These are phyloP conservation scores for Ophiostoma quercus DNA, from an alignment of 2,329 filamentous ascomycete genomes.

Conservation along the genomic window DNA sequence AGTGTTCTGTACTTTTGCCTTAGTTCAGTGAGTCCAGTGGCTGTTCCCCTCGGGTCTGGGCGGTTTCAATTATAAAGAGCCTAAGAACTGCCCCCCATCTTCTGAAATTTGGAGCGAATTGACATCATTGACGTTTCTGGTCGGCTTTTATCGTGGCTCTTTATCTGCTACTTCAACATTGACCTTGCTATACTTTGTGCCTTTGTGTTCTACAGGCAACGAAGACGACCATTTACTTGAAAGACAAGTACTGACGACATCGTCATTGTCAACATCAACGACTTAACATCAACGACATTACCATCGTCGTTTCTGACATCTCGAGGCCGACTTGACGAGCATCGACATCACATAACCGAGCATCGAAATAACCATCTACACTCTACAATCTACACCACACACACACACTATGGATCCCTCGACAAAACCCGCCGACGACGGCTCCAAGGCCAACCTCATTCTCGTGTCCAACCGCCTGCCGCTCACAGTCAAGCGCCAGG, in stretches of 20 bases:
- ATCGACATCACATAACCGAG: too few relatives aligned
- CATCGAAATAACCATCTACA: background rate
- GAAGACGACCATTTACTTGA: too few relatives aligned
- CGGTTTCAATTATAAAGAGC: conserved; percentile 22
- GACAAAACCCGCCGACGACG: conserved; percentile 20
- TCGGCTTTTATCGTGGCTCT: background rate
- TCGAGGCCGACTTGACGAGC: background rate
- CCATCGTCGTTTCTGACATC: background rate
- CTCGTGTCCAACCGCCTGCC: conserved; percentile 92
- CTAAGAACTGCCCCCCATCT: conserved; percentile 11
- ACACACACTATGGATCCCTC: conserved; percentile 13
- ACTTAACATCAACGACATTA: too few relatives aligned
- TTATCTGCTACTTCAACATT: background rate
- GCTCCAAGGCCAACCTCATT: conserved; percentile 27
- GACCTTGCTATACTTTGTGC: background rate
- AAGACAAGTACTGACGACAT: too few relatives aligned
- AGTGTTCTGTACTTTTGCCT: background rate
- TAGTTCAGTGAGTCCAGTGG: background rate
- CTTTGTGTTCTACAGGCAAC: too few relatives aligned
- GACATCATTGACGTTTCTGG: background rate
- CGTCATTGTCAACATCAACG: too few relatives aligned
- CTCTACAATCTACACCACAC: background rate
- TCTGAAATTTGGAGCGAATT: background rate
- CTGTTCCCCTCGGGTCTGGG: background rate
- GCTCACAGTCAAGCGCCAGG: conserved; percentile 90